Conservation (phyloP, 129 eudicot genomes). For the Flaveria brownii region DNA sequence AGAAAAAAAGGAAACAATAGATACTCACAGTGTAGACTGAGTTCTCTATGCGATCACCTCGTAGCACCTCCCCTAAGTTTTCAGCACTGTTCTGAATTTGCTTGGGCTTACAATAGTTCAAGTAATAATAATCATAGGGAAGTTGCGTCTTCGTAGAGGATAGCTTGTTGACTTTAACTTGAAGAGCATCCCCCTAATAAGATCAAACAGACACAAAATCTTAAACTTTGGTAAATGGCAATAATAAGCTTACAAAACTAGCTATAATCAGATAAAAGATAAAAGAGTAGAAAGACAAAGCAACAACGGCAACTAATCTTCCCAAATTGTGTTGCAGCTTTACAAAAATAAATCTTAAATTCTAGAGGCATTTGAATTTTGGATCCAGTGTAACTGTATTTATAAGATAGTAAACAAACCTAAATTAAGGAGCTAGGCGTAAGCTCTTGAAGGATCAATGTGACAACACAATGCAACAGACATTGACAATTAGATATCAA, state of each 20-base stretch:
- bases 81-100: constrained; percentile 83
- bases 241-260: constrained; percentile 15
- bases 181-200: constrained; percentile 78
- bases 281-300: neutral
- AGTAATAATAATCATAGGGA: constrained; percentile 93
- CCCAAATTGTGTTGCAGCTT: neutral
- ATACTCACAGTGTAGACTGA: constrained; percentile 74
- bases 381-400: neutral
- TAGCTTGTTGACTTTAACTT: constrained; percentile 97
- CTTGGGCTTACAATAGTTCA: constrained; percentile 84
- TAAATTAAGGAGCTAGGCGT: neutral
- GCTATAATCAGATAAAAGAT: neutral
- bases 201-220: constrained; percentile 12
- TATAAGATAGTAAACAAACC: constrained; percentile 12
- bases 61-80: constrained; percentile 89
- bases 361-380: neutral
- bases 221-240: neutral
- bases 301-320: neutral
- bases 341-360: constrained; percentile 7
- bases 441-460: neutral
- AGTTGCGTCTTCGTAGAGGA: constrained; percentile 95
- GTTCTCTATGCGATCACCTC: constrained; percentile 97
- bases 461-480: neutral
- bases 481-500: neutral
- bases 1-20: neutral